These are phyloP conservation scores for Aureobasidium sp. DNA, from an alignment of 2,329 filamentous ascomycete species.

Conservation along the genomic window DNA sequence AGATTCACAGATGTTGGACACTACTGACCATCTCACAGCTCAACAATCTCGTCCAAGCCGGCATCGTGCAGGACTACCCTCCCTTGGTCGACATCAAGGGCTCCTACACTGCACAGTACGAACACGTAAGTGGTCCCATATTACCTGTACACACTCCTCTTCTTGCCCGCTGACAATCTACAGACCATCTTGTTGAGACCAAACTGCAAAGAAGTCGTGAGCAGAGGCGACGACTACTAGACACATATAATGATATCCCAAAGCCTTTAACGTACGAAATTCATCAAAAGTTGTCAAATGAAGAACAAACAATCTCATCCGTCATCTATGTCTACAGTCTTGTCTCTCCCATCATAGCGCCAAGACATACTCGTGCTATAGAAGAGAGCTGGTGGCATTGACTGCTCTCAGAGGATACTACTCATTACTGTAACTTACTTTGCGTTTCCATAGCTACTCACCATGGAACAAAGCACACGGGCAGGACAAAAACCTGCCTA, in stretches of 20 bases:
- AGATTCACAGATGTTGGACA: background rate
- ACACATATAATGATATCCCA: conserved; percentile 4
- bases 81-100: conserved; percentile 53
- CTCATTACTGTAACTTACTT: background rate
- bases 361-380: too few relatives aligned
- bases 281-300: background rate
- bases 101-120: conserved; percentile 59
- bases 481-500: background rate
- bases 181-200: conserved; percentile 36
- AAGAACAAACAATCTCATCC: background rate
- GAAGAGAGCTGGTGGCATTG: background rate
- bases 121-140: conserved; percentile 44
- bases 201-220: conserved; percentile 37
- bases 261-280: background rate
- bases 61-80: conserved; percentile 50
- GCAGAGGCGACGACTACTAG: conserved; percentile 33
- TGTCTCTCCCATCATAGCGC: too few relatives aligned
- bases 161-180: conserved; percentile 5
- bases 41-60: conserved; percentile 51
- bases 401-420: background rate
- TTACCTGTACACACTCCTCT: background rate
- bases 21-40: conserved; percentile 36
- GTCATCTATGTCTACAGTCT: background rate
- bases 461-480: background rate
- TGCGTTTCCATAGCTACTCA: background rate